Conservation (phyloP, 768 basidiomycete species). For the Suillus paluster region DNA sequence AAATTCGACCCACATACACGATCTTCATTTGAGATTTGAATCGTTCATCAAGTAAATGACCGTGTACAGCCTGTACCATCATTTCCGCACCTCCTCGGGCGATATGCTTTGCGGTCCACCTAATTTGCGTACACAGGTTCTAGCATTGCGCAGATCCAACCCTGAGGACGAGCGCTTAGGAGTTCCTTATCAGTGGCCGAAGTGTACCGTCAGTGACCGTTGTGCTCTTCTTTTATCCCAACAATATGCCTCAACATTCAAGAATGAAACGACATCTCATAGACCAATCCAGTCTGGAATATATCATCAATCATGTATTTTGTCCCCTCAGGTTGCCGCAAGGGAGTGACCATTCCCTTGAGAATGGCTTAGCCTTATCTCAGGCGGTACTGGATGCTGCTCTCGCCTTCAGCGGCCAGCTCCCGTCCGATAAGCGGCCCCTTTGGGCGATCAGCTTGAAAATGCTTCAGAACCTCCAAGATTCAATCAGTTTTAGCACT, state of each 20-base stretch:
- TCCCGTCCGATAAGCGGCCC: constrained; percentile 11
- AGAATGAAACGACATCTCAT: background rate
- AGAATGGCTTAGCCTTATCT: constrained; percentile 33
- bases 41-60: too few species aligned
- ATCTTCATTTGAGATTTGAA: too few species aligned
- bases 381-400: constrained; percentile 22
- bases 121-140: too few species aligned
- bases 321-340: constrained; percentile 46
- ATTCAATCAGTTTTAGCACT: background rate
- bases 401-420: constrained; percentile 17
- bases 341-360: constrained; percentile 31
- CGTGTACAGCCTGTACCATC: too few species aligned
- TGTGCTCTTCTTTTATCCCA: background rate
- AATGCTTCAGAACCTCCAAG: constrained; percentile 35
- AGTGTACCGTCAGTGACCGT: background rate
- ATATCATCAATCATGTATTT: constrained; percentile 48
- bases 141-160: too few species aligned
- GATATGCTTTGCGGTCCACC: too few species aligned
- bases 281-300: constrained; percentile 21
- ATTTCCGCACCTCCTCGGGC: too few species aligned
- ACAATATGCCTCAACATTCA: background rate
- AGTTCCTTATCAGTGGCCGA: background rate
- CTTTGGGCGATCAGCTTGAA: constrained; percentile 36
- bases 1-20: too few species aligned
- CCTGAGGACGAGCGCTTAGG: background rate